A percentile compares a stretch with the other conserved stretches of the same genome.
phyloP scores from a whole-genome alignment of 208 protist genomes.

The Crithidia thermophila region DNA sequence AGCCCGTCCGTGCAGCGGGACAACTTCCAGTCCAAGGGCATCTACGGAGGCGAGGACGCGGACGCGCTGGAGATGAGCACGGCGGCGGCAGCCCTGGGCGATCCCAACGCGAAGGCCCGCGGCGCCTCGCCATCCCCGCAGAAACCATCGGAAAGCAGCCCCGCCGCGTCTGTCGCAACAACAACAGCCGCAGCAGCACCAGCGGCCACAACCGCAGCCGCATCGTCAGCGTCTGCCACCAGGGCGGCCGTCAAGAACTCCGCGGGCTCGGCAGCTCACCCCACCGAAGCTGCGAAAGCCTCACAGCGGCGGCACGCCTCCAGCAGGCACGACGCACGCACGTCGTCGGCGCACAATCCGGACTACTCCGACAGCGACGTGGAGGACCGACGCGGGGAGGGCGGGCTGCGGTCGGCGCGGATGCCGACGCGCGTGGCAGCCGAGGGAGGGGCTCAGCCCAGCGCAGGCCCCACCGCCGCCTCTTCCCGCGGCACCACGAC shows the following conservation, averaged over 20 bases:
- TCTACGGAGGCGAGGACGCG: not conserved
- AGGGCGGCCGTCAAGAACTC: too few relatives aligned
- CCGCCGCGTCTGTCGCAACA: not conserved
- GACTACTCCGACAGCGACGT: constrained; percentile 18
- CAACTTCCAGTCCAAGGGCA: not conserved
- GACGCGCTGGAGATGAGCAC: constrained; percentile 9
- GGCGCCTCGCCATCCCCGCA: not conserved
- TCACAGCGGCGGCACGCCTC: too few relatives aligned
- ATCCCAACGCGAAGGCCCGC: not conserved
- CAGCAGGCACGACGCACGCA: not conserved
- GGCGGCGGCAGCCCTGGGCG: not conserved
- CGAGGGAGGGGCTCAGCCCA: too few relatives aligned
- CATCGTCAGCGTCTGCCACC: not conserved
- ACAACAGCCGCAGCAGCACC: not conserved
- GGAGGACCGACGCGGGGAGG: constrained; percentile 4
- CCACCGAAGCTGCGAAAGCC: too few relatives aligned
- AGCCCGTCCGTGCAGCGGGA: constrained; percentile 13
- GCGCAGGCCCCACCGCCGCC: too few relatives aligned
- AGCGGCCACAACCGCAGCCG: not conserved
- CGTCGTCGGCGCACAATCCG: constrained; percentile 2
- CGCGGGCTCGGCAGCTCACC: too few relatives aligned
- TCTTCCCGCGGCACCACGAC: too few relatives aligned
- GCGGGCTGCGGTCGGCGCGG: too few relatives aligned
- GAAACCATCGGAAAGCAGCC: not conserved
- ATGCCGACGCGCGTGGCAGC: too few relatives aligned